Conservation (phyloP, 2,329 filamentous ascomycete genomes). For the Colletotrichum tabaci region DNA sequence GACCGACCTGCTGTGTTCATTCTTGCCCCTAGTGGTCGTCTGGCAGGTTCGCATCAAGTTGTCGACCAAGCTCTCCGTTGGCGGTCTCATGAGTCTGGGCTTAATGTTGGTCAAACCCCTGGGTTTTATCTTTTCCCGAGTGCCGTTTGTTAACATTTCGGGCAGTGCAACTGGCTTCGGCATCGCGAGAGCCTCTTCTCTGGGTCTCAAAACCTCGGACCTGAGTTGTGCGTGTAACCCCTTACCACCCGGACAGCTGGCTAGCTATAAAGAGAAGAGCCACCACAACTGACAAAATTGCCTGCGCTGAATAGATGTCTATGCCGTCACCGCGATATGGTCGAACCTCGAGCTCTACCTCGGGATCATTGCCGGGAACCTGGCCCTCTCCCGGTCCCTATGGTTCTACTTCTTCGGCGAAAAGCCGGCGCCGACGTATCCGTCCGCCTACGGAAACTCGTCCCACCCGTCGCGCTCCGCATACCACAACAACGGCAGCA, state of each 20-base stretch:
- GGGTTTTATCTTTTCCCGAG: neutral
- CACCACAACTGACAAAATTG: neutral
- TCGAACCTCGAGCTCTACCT: constrained; percentile 55
- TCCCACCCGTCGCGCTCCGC: constrained; percentile 27
- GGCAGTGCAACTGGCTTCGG: constrained; percentile 48
- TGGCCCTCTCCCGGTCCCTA: constrained; percentile 46
- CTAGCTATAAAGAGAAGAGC: too few relatives aligned
- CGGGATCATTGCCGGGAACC: constrained; percentile 55
- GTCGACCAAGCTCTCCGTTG: constrained; percentile 50
- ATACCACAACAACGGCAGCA: constrained; percentile 36
- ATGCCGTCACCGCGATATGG: constrained; percentile 55
- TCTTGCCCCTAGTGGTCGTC: constrained; percentile 51
- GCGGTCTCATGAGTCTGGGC: constrained; percentile 53
- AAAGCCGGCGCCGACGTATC: constrained; percentile 6
- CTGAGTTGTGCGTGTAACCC: constrained; percentile 46
- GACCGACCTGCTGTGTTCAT: constrained; percentile 47
- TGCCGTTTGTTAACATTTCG: neutral
- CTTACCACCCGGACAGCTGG: too few relatives aligned
- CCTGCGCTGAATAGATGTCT: constrained; percentile 45
- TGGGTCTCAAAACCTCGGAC: constrained; percentile 45
- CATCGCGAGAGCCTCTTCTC: constrained; percentile 46
- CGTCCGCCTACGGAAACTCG: constrained; percentile 23
- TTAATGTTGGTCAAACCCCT: constrained; percentile 41
- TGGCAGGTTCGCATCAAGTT: constrained; percentile 52
- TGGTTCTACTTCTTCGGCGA: constrained; percentile 45